Evolutionary conservation across 2,329 filamentous ascomycete species (phyloP).

Genomic region (Aspergillus melleus): DNA sequence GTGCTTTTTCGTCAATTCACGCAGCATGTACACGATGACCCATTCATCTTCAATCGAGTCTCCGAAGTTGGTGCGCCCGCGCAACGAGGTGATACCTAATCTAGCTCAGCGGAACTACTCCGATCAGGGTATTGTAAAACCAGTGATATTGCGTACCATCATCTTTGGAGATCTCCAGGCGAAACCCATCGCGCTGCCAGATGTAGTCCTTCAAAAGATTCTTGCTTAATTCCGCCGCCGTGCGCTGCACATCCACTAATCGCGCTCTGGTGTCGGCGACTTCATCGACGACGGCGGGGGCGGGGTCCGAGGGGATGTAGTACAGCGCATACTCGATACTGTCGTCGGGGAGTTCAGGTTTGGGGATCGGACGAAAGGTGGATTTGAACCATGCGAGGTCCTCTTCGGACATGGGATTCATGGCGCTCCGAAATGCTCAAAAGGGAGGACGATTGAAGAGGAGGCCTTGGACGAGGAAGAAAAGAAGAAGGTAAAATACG

Average conservation of each 20-base stretch:
- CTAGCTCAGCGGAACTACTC: slow-evolving; percentile 3
- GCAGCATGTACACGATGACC: slow-evolving; percentile 87
- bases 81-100: slow-evolving; percentile 59
- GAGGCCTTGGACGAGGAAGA: background rate
- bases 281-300: slow-evolving; percentile 55
- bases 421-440: slow-evolving; percentile 18
- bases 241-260: slow-evolving; percentile 71
- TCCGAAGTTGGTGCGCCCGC: slow-evolving; percentile 80
- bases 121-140: background rate
- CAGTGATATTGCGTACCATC: slow-evolving; percentile 51
- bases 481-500: slow-evolving; percentile 14
- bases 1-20: slow-evolving; percentile 74
- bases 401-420: slow-evolving; percentile 51
- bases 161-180: slow-evolving; percentile 62
- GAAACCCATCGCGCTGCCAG: slow-evolving; percentile 86
- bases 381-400: slow-evolving; percentile 66
- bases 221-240: slow-evolving; percentile 63
- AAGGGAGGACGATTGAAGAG: background rate
- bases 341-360: slow-evolving; percentile 71
- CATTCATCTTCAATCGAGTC: slow-evolving; percentile 97
- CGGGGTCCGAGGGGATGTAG: slow-evolving; percentile 60
- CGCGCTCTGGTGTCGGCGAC: slow-evolving; percentile 54
- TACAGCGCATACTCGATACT: slow-evolving; percentile 83
- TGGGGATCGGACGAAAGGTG: slow-evolving; percentile 65
- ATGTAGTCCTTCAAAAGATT: slow-evolving; percentile 80